These are phyloP conservation scores for Jatropha curcas DNA, from an alignment of 345 rosid genomes.

Conservation along the genomic window DNA sequence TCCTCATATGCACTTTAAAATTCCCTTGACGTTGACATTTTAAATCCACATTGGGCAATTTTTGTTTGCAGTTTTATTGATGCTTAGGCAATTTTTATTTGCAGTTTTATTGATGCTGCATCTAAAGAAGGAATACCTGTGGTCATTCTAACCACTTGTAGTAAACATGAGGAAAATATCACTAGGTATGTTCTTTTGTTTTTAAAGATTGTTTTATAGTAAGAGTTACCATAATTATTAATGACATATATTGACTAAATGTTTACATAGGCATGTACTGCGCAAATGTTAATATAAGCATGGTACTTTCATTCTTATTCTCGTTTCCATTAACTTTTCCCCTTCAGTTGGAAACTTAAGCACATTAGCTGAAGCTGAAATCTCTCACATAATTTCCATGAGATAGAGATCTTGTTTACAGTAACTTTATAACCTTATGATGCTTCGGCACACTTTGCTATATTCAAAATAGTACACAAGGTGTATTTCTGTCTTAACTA, in stretches of 20 bases:
- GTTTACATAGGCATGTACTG: background rate
- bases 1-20: background rate
- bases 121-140: constrained; percentile 58
- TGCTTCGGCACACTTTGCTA: no score
- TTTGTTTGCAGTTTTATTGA: constrained; percentile 69
- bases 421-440: no score
- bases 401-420: no score
- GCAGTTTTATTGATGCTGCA: constrained; percentile 81
- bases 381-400: background rate
- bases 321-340: background rate
- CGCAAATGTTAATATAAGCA: no score
- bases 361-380: background rate
- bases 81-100: constrained; percentile 35
- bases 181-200: constrained; percentile 57
- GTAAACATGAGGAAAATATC: constrained; percentile 72
- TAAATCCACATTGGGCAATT: background rate
- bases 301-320: background rate
- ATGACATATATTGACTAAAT: background rate
- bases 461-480: no score
- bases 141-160: constrained; percentile 58
- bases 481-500: no score
- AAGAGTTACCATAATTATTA: background rate
- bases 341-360: background rate
- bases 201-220: background rate
- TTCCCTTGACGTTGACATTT: background rate